Evolutionary conservation across 1,139 yeast genomes (phyloP), one percentile per base, ranked within the genome.

Genomic region (Debaryomycetaceae sp.): DNA sequence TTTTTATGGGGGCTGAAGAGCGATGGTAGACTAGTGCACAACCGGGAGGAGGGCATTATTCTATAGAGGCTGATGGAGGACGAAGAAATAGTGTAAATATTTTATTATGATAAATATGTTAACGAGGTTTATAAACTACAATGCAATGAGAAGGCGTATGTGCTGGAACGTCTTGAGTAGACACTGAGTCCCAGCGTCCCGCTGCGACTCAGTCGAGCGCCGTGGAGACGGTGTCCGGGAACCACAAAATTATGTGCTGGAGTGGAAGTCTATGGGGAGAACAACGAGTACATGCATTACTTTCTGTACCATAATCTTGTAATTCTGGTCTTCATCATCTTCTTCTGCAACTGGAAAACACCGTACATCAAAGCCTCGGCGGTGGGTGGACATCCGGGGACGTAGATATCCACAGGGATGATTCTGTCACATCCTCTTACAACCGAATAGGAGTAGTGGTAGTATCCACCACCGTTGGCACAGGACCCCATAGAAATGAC

Each of bases 401-500:
- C 95, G 58, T 87, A 87, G 38, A 87, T 86, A 61, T 87, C 96
- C 30, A 87, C 95, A 9, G 96, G 96, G 34, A 87, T 81, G 45
- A 87, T 74, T 60, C 96, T 73, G 70, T 87, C 96, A 58, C 95
- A 88, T 35, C 96, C 96, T 61, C 96, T 77, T 22, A 87, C 94
- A 26, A 87, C 95, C 28, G 91, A 79, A 67, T 87, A 87, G 14
- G 94, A 84, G 65, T 87, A 87, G 65, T 87, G 95, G 68, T 87
- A 87, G 68, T 87, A 87, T 31, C 96, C 96, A 47, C 96, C 96
- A 46, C 96, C 96, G 61, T 87, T 87, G 48, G 96, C 96, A 69
- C 96, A 87, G 7, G 94, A 84, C 34, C 96, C 96, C 96, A 87
- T 87, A 45, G 95, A 85, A 56, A 87, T 87, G 42, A 87, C 95